phyloP scores from a whole-genome alignment of 1,139 yeast species.

The Protomyces arabidopsidicola region DNA sequence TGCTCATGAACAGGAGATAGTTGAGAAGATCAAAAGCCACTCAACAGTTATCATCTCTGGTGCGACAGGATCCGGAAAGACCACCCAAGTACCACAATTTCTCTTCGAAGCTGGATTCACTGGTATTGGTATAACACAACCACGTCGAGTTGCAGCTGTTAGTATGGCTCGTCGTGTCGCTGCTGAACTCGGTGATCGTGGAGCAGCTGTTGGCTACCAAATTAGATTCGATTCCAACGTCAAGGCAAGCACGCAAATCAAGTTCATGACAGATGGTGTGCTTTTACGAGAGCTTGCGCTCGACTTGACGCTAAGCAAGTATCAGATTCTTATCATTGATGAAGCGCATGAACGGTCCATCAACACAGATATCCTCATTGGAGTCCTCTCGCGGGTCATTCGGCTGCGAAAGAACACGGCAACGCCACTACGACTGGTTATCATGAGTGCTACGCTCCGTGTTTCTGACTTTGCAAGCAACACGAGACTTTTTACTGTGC shows the following conservation, averaged over 20 bases:
- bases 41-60: constrained; percentile 92
- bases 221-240: constrained; percentile 81
- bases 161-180: constrained; percentile 92
- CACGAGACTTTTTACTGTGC: constrained; percentile 55
- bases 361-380: constrained; percentile 91
- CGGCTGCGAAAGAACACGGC: constrained; percentile 49
- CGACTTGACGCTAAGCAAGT: constrained; percentile 72
- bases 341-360: constrained; percentile 97
- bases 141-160: constrained; percentile 97
- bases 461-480: constrained; percentile 92
- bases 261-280: constrained; percentile 99
- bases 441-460: constrained; percentile 93
- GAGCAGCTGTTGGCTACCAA: constrained; percentile 74
- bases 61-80: constrained; percentile 97
- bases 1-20: constrained; percentile 83
- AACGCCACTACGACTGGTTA: constrained; percentile 56
- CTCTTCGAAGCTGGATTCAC: constrained; percentile 88
- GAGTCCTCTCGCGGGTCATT: constrained; percentile 86
- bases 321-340: constrained; percentile 83
- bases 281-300: constrained; percentile 84
- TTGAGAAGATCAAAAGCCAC: constrained; percentile 94
- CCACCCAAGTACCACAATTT: constrained; percentile 95
- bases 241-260: constrained; percentile 67
- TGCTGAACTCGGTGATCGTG: constrained; percentile 74
- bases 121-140: constrained; percentile 87